Evolutionary conservation across 495 filamentous ascomycete species (phyloP), one percentile per base, ranked within the genome.

Genomic region (Lichina pygmaea): DNA sequence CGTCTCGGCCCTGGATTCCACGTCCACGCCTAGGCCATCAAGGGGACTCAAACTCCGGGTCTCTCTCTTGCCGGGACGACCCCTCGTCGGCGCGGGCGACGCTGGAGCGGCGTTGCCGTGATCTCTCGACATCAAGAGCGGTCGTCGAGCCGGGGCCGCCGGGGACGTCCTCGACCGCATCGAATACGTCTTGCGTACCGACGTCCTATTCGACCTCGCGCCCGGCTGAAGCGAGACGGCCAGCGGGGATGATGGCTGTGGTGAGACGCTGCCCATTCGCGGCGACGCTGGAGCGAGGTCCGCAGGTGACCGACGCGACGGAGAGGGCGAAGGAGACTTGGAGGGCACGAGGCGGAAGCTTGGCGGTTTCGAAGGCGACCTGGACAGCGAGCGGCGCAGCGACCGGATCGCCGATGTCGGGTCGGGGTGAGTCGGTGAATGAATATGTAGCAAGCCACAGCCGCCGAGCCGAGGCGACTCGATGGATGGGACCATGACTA

Each of bases 391-490:
- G 51, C 83, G 77, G 39, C 83, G 70, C 39, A 93, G 60, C 50
- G 83, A 75, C 50, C 77, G 66, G 44, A 91, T 77, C 12, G 79
- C 72, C 51, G 71, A 75, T 6, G 81, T 71, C 60, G 86, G 80
- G 52, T 82, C 76, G 62, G 77, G 73, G 52, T 81, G 77, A 46
- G 78, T 82, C 43, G 84, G 85, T 33, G 85, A 86, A 44, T 79
- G 71, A 5, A 86, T 66, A 54, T 86, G 81, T 45, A 91, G 64
- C 40, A 81, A 84, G 48, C 78, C 77, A 51, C 79, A 37, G 43
- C 42, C 38, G 39, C 24, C 32, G 43, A 48, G 13, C 10, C 47
- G 47, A 42, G 45, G 47, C 45, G 47, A 39, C 11, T 39, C 36
- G 36, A 39, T 15, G 36, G 10, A 11, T 15, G 36, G 10, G 11